These are phyloP conservation scores for Diplodia intermedia DNA, from an alignment of 2,329 filamentous ascomycete species.

Conservation along the genomic window DNA sequence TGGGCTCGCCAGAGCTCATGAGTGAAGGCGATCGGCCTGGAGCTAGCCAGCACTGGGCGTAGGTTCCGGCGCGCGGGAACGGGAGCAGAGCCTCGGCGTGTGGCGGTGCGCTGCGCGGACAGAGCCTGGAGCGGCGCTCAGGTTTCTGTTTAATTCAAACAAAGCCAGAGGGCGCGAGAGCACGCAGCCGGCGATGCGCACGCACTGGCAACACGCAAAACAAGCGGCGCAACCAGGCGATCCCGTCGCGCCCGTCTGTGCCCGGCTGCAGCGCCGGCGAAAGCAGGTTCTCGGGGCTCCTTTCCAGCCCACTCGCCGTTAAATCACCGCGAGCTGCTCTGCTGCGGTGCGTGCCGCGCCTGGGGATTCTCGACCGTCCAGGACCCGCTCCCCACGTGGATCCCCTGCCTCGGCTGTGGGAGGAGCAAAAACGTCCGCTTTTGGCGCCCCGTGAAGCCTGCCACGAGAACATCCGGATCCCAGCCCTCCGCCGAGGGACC, in stretches of 20 bases:
- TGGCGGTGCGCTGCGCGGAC: conserved; percentile 30
- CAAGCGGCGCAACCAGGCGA: conserved; percentile 7
- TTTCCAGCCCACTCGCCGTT: conserved; percentile 2
- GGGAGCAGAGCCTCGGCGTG: conserved; percentile 16
- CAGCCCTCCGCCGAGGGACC: background rate
- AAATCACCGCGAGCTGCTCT: conserved; percentile 6
- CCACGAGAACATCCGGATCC: too few relatives aligned
- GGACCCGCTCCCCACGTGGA: conserved; percentile 20
- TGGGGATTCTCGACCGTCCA: background rate
- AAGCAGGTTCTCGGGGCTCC: conserved; percentile 22
- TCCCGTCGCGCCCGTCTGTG: conserved; percentile 26
- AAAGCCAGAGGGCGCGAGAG: conserved; percentile 15
- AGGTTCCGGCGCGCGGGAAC: conserved; percentile 31
- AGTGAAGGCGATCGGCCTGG: conserved; percentile 29
- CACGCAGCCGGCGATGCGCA: conserved; percentile 22
- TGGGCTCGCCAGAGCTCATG: conserved; percentile 31
- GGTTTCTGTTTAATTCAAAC: conserved; percentile 30
- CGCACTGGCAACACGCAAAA: conserved; percentile 23
- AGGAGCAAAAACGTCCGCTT: background rate
- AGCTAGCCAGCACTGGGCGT: conserved; percentile 26
- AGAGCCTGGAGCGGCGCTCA: conserved; percentile 11
- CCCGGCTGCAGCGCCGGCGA: conserved; percentile 11
- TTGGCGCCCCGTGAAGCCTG: background rate
- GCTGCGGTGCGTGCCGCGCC: conserved; percentile 1
- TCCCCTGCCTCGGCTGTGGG: background rate